These are phyloP conservation scores for Daucus carota DNA, from an alignment of 129 eudicot species.

Conservation along the genomic window DNA sequence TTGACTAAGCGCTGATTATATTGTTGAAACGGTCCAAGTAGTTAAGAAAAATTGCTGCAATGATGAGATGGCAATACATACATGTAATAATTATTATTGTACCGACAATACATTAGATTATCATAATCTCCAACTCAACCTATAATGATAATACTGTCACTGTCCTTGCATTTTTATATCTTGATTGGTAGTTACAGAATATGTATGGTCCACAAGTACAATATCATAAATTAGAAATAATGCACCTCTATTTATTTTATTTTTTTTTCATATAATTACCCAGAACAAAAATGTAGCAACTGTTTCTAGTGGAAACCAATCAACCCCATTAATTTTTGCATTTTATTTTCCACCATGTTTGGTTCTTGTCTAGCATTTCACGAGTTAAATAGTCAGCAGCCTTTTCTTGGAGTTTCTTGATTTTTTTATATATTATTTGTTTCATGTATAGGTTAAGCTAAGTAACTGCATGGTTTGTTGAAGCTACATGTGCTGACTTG, in stretches of 20 bases:
- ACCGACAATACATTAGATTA: conserved; percentile 2
- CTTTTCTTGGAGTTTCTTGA: neutral
- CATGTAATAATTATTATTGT: neutral
- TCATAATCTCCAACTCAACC: neutral
- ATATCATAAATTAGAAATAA: no score
- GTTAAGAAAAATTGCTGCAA: neutral
- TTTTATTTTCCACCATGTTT: neutral
- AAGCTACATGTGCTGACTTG: neutral
- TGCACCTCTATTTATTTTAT: neutral
- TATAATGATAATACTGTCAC: neutral
- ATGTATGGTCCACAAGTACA: neutral
- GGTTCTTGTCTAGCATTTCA: conserved; percentile 4
- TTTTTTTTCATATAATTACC: neutral
- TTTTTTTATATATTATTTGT: neutral
- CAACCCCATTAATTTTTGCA: neutral
- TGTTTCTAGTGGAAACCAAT: conserved; percentile 1
- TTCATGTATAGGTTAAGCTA: neutral
- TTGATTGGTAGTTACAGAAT: neutral
- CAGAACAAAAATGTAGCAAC: neutral
- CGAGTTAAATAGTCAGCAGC: neutral
- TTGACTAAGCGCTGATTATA: neutral
- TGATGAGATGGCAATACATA: neutral
- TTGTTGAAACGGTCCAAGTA: neutral
- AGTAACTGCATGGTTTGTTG: conserved; percentile 3
- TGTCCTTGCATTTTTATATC: neutral